Evolutionary conservation across 805 yeast species (phyloP).

Genomic region (Schwanniomyces occidentalis): DNA sequence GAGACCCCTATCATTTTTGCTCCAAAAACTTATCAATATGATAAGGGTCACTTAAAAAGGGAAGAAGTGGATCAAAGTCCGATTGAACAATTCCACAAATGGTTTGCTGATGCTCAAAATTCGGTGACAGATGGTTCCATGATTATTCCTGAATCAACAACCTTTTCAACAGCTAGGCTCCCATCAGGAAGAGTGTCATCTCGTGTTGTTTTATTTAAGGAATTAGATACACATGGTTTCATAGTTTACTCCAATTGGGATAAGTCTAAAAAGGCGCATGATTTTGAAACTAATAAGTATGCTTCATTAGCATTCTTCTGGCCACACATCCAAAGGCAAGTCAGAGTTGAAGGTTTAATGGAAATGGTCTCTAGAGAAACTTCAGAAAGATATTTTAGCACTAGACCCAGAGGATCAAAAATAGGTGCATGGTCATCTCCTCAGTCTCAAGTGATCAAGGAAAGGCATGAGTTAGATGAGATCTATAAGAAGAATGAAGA

Average conservation of each 20-base stretch:
- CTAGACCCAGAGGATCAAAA: conserved; percentile 90
- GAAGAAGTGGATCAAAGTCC: conserved; percentile 60
- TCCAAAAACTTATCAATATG: conserved; percentile 86
- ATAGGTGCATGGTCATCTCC: conserved; percentile 98
- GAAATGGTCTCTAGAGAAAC: conserved; percentile 74
- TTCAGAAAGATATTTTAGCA: conserved; percentile 72
- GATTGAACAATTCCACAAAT: conserved; percentile 70
- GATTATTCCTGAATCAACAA: conserved; percentile 75
- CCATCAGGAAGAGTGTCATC: conserved; percentile 92
- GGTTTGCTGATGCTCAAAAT: conserved; percentile 75
- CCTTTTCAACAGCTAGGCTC: conserved; percentile 82
- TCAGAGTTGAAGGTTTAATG: conserved; percentile 84
- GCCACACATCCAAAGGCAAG: conserved; percentile 89
- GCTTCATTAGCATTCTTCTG: conserved; percentile 90
- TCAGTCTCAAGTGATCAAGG: conserved; percentile 63
- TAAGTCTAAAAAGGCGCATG: conserved; percentile 76
- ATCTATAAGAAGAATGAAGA: conserved; percentile 48
- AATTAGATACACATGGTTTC: conserved; percentile 81
- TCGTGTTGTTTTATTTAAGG: conserved; percentile 83
- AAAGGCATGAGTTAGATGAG: conserved; percentile 64
- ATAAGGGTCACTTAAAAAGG: conserved; percentile 60
- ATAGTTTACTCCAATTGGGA: conserved; percentile 91
- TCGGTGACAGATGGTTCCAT: conserved; percentile 42
- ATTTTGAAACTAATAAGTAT: conserved; percentile 67
- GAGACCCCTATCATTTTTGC: conserved; percentile 56